phyloP scores from a whole-genome alignment of 768 basidiomycete genomes.

The Naganishia antarctica region DNA sequence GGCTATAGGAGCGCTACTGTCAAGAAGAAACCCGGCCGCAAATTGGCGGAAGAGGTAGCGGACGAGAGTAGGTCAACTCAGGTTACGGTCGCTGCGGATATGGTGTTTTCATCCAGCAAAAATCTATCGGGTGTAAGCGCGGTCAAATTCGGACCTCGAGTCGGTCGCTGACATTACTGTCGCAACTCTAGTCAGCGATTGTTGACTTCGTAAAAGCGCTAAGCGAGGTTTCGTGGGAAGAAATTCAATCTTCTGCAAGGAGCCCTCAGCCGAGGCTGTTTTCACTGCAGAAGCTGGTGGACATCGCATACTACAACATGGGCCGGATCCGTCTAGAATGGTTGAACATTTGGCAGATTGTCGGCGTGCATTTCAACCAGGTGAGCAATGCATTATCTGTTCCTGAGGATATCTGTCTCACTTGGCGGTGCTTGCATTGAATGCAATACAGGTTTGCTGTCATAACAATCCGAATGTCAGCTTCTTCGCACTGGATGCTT shows the following conservation, averaged over 20 bases:
- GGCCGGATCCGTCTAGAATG: constrained; percentile 94
- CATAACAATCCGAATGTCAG: constrained; percentile 95
- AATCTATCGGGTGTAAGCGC: constrained; percentile 81
- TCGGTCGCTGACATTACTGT: no score
- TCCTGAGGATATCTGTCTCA: no score
- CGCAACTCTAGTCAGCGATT: constrained; percentile 94
- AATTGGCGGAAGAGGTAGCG: constrained; percentile 78
- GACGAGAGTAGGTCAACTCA: constrained; percentile 96
- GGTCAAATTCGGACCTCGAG: no score
- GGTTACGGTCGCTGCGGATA: constrained; percentile 96
- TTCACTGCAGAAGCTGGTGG: constrained; percentile 94
- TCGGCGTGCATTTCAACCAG: constrained; percentile 98
- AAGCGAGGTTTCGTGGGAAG: constrained; percentile 97
- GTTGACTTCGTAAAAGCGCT: constrained; percentile 95
- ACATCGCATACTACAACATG: constrained; percentile 99
- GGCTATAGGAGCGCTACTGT: constrained; percentile 51
- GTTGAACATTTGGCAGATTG: constrained; percentile 94
- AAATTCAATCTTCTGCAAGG: constrained; percentile 92
- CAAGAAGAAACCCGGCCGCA: constrained; percentile 52
- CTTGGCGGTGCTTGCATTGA: no score
- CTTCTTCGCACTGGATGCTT: constrained; percentile 92
- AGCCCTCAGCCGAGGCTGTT: constrained; percentile 92
- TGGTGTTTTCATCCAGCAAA: constrained; percentile 96
- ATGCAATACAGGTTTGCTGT: constrained; percentile 98
- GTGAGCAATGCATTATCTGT: constrained; percentile 51